phyloP scores from a whole-genome alignment of 1,139 yeast genomes.

The Scheffersomyces illinoinensis region DNA sequence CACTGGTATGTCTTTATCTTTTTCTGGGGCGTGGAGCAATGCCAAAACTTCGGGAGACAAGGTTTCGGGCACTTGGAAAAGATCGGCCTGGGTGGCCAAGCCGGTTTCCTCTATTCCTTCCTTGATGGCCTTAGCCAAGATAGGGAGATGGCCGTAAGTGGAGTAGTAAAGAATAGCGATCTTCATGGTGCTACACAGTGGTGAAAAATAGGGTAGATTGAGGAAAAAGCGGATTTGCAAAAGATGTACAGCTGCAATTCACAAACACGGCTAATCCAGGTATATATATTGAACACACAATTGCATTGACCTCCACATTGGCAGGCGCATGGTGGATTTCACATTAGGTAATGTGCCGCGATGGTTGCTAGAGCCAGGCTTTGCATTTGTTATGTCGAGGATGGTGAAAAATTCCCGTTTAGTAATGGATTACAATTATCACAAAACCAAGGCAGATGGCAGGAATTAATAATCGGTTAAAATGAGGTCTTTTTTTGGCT shows the following conservation, averaged over 20 bases:
- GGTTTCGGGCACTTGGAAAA: slow-evolving; percentile 55
- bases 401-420: background rate
- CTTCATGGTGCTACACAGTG: slow-evolving; percentile 22
- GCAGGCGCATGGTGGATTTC: background rate
- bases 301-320: background rate
- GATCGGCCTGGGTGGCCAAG: slow-evolving; percentile 25
- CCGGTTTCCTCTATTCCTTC: slow-evolving; percentile 44
- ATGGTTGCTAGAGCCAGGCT: background rate
- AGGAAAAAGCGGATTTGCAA: background rate
- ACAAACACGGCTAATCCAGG: background rate
- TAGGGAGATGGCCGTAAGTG: slow-evolving; percentile 60
- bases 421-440: background rate
- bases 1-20: slow-evolving; percentile 36
- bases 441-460: background rate
- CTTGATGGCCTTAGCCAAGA: slow-evolving; percentile 44
- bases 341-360: background rate
- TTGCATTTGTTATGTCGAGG: background rate
- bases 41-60: slow-evolving; percentile 42
- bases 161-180: slow-evolving; percentile 60
- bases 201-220: background rate
- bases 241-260: background rate
- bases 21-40: slow-evolving; percentile 45
- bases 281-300: background rate
- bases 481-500: background rate
- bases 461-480: background rate